phyloP scores from a whole-genome alignment of 2,329 filamentous ascomycete genomes.

The Diaporthe velutina region DNA sequence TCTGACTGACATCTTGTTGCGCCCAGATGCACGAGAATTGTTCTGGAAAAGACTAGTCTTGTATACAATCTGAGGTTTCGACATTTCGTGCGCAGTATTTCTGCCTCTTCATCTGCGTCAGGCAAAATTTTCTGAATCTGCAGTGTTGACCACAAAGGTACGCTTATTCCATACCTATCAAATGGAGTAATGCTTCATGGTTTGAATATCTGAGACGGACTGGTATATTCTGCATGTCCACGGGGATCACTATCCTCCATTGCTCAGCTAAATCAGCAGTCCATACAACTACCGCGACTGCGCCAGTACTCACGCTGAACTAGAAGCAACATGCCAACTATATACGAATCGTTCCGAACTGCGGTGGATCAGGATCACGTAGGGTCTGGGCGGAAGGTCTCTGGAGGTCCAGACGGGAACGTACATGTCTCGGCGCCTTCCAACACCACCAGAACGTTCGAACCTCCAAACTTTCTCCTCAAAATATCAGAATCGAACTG shows the following conservation, averaged over 20 bases:
- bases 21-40: no score
- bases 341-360: slow-evolving; percentile 8
- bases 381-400: background rate
- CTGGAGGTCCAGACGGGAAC: background rate
- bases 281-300: fast-evolving
- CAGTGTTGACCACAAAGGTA: background rate
- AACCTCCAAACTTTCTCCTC: slow-evolving; percentile 11
- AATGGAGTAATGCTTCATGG: background rate
- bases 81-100: background rate
- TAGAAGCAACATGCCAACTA: background rate
- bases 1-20: background rate
- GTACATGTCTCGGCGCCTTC: background rate
- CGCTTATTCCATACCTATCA: background rate
- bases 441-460: background rate
- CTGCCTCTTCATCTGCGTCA: background rate
- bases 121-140: background rate
- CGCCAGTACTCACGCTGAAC: background rate
- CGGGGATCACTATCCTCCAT: background rate
- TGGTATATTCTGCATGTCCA: background rate
- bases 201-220: background rate
- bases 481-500: slow-evolving; percentile 6
- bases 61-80: background rate
- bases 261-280: no score
- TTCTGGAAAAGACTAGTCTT: background rate
- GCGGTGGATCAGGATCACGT: slow-evolving; percentile 14